phyloP scores from a whole-genome alignment of 2,329 filamentous ascomycete genomes.

The Thielaviopsis musarum region DNA sequence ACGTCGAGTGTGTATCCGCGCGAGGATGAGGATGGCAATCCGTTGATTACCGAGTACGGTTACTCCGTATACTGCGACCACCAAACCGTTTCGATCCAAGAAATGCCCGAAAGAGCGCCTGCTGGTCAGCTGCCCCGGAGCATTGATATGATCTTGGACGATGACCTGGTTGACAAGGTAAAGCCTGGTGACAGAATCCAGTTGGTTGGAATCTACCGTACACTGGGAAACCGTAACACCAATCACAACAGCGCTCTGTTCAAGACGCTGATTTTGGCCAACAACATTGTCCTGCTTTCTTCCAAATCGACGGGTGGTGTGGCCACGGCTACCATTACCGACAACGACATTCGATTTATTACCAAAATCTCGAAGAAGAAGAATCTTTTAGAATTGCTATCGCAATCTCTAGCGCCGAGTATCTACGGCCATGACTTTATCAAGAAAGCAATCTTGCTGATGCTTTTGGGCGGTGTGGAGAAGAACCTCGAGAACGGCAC shows the following conservation, averaged over 20 bases:
- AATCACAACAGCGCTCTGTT: constrained; percentile 83
- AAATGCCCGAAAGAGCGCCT: constrained; percentile 95
- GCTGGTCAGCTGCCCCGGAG: constrained; percentile 88
- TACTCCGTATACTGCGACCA: constrained; percentile 93
- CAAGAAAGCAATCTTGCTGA: constrained; percentile 91
- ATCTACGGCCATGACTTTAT: constrained; percentile 96
- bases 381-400: constrained; percentile 80
- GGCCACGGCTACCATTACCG: constrained; percentile 80
- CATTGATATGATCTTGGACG: constrained; percentile 91
- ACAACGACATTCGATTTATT: constrained; percentile 95
- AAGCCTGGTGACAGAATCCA: constrained; percentile 95
- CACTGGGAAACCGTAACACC: constrained; percentile 85
- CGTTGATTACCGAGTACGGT: constrained; percentile 86
- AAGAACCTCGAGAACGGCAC: constrained; percentile 98
- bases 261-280: constrained; percentile 83
- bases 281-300: constrained; percentile 85
- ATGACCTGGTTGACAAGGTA: constrained; percentile 84
- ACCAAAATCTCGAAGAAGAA: constrained; percentile 94
- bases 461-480: constrained; percentile 90
- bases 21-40: constrained; percentile 83
- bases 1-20: constrained; percentile 88
- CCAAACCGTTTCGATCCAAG: constrained; percentile 94
- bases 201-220: constrained; percentile 89
- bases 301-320: constrained; percentile 93
- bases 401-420: constrained; percentile 86